A percentile compares a stretch with the other conserved stretches of the same genome.
These are phyloP conservation scores for Zygnema circumcarinatum DNA, from an alignment of 139 green algal species.

Conservation along the genomic window DNA sequence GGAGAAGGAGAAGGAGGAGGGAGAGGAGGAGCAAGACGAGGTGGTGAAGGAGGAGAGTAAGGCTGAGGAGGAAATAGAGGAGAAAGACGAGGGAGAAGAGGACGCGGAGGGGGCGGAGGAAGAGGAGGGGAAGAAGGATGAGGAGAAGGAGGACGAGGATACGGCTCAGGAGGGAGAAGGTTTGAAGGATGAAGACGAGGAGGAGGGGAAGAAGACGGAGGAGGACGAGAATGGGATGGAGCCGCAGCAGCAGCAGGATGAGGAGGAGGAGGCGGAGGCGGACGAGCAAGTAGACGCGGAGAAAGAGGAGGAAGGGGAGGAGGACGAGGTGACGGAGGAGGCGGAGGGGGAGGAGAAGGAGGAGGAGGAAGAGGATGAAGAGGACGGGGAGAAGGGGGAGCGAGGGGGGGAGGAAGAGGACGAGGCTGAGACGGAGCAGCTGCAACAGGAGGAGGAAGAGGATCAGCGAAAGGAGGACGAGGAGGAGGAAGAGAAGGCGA, in stretches of 20 bases:
- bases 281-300: background rate
- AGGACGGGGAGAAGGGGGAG: conserved; percentile 5
- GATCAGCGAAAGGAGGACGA: background rate
- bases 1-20: background rate
- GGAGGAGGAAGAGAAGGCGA: conserved; percentile 1
- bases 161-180: background rate
- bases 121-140: background rate
- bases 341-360: background rate
- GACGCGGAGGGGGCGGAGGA: background rate
- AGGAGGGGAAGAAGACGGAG: background rate
- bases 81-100: background rate
- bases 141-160: background rate
- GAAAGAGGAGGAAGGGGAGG: background rate
- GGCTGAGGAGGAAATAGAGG: background rate
- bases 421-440: background rate
- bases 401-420: background rate
- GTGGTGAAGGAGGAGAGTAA: background rate
- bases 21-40: background rate
- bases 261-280: conserved; percentile 12
- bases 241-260: background rate
- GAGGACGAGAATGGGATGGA: background rate
- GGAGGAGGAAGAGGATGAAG: background rate
- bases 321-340: background rate
- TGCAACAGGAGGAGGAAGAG: background rate
- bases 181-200: background rate